phyloP scores from a whole-genome alignment of 129 eudicot genomes.

The Erigeron canadensis region DNA sequence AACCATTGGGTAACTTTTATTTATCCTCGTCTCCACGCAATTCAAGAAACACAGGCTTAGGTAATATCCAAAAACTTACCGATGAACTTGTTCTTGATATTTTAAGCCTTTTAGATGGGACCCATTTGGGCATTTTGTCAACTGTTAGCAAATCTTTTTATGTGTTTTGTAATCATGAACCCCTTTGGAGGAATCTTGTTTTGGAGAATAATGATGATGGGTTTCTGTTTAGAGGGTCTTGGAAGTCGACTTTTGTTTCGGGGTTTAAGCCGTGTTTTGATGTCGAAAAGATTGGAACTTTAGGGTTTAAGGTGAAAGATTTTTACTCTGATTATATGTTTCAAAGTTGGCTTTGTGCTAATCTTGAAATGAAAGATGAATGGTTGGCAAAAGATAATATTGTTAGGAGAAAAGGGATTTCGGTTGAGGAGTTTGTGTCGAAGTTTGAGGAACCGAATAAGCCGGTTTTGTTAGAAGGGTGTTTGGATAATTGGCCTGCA shows the following conservation, averaged over 20 bases:
- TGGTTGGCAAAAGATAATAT: constrained; percentile 89
- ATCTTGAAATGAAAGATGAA: constrained; percentile 87
- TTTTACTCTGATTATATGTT: constrained; percentile 94
- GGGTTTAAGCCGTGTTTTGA: constrained; percentile 35
- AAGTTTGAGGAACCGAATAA: constrained; percentile 82
- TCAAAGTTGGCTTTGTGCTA: constrained; percentile 99
- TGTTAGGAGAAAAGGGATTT: constrained; percentile 63
- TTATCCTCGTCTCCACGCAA: constrained; percentile 54
- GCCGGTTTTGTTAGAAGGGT: constrained; percentile 94
- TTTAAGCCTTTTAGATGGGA: constrained; percentile 63
- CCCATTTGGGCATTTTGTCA: constrained; percentile 70
- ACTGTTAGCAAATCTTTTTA: constrained; percentile 85
- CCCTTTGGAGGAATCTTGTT: constrained; percentile 96
- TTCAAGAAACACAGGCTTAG: constrained; percentile 87
- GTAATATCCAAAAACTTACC: constrained; percentile 70
- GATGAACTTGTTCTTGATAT: constrained; percentile 94
- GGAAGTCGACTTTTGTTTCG: constrained; percentile 68
- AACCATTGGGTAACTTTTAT: constrained; percentile 85
- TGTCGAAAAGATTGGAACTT: constrained; percentile 33
- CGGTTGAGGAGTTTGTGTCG: constrained; percentile 68
- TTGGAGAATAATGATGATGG: constrained; percentile 51
- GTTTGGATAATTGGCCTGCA: constrained; percentile 78
- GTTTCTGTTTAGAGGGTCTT: constrained; percentile 67
- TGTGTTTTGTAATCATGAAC: constrained; percentile 82
- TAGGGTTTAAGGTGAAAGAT: constrained; percentile 65